These are phyloP conservation scores for Microcyclosporella mali DNA, from an alignment of 2,329 filamentous ascomycete species.

Conservation along the genomic window DNA sequence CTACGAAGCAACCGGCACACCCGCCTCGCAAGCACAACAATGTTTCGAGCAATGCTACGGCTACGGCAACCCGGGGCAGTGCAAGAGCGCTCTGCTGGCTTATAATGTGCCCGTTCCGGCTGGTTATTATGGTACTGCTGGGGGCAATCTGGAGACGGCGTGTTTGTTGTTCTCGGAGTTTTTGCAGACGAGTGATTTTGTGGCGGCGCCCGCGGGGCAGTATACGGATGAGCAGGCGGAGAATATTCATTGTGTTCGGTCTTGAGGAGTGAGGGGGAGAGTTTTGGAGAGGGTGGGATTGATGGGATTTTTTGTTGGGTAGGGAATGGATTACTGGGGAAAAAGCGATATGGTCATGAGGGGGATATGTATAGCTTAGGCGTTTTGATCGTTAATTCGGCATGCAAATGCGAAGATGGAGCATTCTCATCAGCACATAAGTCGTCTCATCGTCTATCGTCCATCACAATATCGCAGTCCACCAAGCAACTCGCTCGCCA, in stretches of 20 bases:
- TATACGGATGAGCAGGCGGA: slow-evolving; percentile 19
- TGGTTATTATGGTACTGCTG: slow-evolving; percentile 28
- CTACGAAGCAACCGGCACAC: slow-evolving; percentile 9
- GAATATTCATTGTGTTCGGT: background rate
- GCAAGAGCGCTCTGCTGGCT: slow-evolving; percentile 33
- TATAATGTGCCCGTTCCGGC: slow-evolving; percentile 30
- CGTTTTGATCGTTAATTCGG: too few species aligned
- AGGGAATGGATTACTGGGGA: background rate
- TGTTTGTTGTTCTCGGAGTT: slow-evolving; percentile 34
- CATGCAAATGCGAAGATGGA: too few species aligned
- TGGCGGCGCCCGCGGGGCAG: slow-evolving; percentile 25
- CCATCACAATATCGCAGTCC: slow-evolving; percentile 5
- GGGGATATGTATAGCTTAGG: too few species aligned
- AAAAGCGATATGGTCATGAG: too few species aligned
- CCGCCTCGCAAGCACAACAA: slow-evolving; percentile 19
- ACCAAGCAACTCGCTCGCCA: slow-evolving; percentile 38
- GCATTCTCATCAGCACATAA: too few species aligned
- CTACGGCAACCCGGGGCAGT: slow-evolving; percentile 22
- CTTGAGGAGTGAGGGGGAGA: background rate
- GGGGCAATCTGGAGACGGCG: slow-evolving; percentile 29
- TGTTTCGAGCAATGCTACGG: slow-evolving; percentile 38
- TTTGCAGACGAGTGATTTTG: slow-evolving; percentile 28
- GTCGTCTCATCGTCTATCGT: background rate
- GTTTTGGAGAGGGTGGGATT: background rate
- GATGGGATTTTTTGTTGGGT: background rate